Evolutionary conservation across 148 eudicot genomes (phyloP), one percentile per base, ranked within the genome.

Genomic region (Selenicereus undatus): DNA sequence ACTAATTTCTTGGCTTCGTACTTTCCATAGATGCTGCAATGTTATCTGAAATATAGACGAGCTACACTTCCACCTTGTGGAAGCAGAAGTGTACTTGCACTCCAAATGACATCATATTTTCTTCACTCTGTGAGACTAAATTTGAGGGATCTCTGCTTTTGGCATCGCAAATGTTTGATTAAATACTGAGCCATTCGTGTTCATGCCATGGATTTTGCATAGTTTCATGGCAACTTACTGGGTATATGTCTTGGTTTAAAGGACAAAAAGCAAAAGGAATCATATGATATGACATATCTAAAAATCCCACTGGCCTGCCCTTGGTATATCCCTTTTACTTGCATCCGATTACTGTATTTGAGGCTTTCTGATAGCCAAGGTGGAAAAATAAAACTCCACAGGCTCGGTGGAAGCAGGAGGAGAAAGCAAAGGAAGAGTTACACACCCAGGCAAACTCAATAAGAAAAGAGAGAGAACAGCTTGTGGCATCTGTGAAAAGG

Each of bases 391-490:
- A 72, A 80, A n/a, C 50, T 82, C 79, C 76, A 82, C 94, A 93
- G 97, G 91, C 87, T 65, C 86, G 89, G 76, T 92, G 93, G 93
- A 90, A 91, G 79, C 91, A 83, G 62, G 97, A 95, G 86, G 89
- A 90, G 85, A 90, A 88, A 84, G 83, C 90, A 7, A 95, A 90
- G 84, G 89, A 88, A 35, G 95, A 93, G 68, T 16, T 90, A 42
- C 85, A 90, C 24, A 77, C 78, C 32, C 88, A 89, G 78, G 90
- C 90, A 79, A 88, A 76, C 73, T 87, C 88, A 8, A 74, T 88
- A 54, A 90, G 83, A 83, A 93, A 88, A 86, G 97, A 88, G 77
- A 86, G 92, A 85, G 92, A 88, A 79, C 93, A 90, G 77, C 89
- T 88, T 20, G 97, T 93, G 82, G 88, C 78, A 77, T 85, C 91